Evolutionary conservation across 2,329 filamentous ascomycete genomes (phyloP).

Genomic region (Didymella pinodella): DNA sequence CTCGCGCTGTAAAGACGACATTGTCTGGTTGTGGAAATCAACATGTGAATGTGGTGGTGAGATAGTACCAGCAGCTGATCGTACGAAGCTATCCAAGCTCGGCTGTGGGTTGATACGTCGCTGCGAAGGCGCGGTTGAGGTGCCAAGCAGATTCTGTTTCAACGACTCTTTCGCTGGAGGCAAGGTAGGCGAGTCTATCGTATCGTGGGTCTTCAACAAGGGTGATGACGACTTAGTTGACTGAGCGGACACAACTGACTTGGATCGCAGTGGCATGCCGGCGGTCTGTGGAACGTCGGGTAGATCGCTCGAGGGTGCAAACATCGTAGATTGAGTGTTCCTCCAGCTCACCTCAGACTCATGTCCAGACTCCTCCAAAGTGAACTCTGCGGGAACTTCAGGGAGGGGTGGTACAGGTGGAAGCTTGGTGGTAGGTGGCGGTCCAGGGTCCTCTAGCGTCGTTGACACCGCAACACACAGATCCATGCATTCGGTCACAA

Average conservation of each 20-base stretch:
- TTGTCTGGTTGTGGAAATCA: conserved; percentile 47
- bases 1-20: conserved; percentile 69
- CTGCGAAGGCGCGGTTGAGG: conserved; percentile 29
- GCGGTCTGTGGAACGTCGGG: conserved; percentile 32
- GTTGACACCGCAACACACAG: conserved; percentile 62
- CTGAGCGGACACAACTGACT: conserved; percentile 41
- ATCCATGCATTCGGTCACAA: conserved; percentile 80
- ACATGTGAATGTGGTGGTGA: conserved; percentile 38
- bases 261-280: conserved; percentile 33
- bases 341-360: conserved; percentile 59
- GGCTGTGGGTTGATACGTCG: conserved; percentile 29
- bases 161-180: conserved; percentile 55
- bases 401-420: conserved; percentile 57
- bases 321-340: conserved; percentile 63
- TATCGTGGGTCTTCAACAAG: conserved; percentile 53
- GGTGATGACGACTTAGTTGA: conserved; percentile 58
- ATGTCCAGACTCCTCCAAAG: conserved; percentile 45
- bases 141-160: conserved; percentile 33
- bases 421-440: conserved; percentile 57
- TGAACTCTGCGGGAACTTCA: conserved; percentile 43
- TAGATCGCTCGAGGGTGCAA: conserved; percentile 34
- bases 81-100: conserved; percentile 47
- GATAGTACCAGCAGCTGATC: conserved; percentile 33
- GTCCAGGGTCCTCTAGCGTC: conserved; percentile 55
- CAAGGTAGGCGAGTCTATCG: conserved; percentile 69